These are phyloP conservation scores for Blumeriella jaapii DNA, from an alignment of 2,329 filamentous ascomycete species.

Conservation along the genomic window DNA sequence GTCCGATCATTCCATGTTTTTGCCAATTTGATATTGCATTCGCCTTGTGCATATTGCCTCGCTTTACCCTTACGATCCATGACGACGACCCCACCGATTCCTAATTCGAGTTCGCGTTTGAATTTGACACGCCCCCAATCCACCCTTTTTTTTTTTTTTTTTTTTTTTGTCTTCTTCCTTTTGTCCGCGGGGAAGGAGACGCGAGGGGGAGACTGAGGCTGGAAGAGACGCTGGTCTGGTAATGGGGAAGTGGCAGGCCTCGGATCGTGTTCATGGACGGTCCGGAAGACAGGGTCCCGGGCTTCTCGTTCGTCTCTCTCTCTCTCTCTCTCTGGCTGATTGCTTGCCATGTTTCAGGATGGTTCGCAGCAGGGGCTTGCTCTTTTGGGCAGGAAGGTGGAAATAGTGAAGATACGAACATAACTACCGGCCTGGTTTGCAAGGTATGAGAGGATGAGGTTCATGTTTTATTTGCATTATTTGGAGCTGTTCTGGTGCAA, in stretches of 20 bases:
- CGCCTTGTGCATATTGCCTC: slow-evolving; percentile 27
- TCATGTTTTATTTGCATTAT: slow-evolving; percentile 8
- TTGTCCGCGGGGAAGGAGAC: too few species aligned
- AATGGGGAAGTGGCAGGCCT: slow-evolving; percentile 7
- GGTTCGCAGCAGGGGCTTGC: slow-evolving; percentile 7
- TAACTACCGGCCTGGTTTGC: slow-evolving; percentile 21
- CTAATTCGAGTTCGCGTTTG: slow-evolving; percentile 17
- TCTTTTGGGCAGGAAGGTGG: slow-evolving; percentile 7
- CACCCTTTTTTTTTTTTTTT: too few species aligned
- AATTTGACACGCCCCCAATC: too few species aligned
- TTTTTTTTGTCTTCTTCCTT: too few species aligned
- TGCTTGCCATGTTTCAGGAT: slow-evolving; percentile 4
- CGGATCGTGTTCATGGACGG: slow-evolving; percentile 20
- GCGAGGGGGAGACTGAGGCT: slow-evolving; percentile 5
- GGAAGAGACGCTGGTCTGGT: slow-evolving; percentile 1
- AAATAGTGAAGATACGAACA: slow-evolving; percentile 20
- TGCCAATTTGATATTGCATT: slow-evolving; percentile 31
- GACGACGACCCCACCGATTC: slow-evolving; percentile 24
- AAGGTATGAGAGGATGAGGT: slow-evolving; percentile 20
- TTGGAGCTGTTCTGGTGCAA: slow-evolving; percentile 5
- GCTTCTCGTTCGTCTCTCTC: slow-evolving; percentile 19
- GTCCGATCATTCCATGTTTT: slow-evolving; percentile 24
- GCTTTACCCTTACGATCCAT: slow-evolving; percentile 25
- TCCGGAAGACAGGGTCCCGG: slow-evolving; percentile 12
- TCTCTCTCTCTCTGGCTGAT: slow-evolving; percentile 12